phyloP scores from a whole-genome alignment of 176 grass and related monocot species.

The Typha latifolia region DNA sequence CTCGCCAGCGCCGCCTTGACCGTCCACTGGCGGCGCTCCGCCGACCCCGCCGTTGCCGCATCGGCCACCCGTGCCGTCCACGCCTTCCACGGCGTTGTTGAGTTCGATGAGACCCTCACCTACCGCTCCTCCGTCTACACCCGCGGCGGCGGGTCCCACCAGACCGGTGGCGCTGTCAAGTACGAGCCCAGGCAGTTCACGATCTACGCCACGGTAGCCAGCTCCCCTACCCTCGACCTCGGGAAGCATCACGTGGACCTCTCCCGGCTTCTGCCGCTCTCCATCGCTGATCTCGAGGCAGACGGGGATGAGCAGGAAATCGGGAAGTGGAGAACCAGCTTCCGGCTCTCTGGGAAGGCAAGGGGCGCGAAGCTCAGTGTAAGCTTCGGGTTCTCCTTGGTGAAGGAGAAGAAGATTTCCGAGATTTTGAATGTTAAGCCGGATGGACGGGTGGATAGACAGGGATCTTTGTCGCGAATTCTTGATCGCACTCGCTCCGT shows the following conservation, averaged over 20 bases:
- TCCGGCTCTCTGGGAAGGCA: constrained; percentile 66
- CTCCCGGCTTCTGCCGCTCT: constrained; percentile 60
- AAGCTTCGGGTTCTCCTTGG: constrained; percentile 57
- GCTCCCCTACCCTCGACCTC: constrained; percentile 51
- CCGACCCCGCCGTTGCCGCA: constrained; percentile 13
- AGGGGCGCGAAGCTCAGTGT: constrained; percentile 73
- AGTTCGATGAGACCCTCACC: constrained; percentile 61
- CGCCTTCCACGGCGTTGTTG: constrained; percentile 39
- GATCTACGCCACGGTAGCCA: constrained; percentile 29
- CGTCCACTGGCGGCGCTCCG: constrained; percentile 59
- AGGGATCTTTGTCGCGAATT: constrained; percentile 24
- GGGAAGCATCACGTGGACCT: constrained; percentile 71
- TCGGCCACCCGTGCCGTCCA: constrained; percentile 39
- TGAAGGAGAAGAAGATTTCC: constrained; percentile 28
- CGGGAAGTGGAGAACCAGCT: constrained; percentile 88
- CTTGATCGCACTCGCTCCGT: constrained; percentile 24
- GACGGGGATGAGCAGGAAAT: constrained; percentile 54
- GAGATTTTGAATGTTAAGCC: constrained; percentile 28
- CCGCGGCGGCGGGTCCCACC: constrained; percentile 23
- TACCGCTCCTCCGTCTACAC: constrained; percentile 62
- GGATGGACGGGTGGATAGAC: constrained; percentile 23
- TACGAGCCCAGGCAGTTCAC: constrained; percentile 73
- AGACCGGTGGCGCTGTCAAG: constrained; percentile 36
- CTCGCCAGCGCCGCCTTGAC: constrained; percentile 44
- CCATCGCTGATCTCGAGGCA: constrained; percentile 62